Evolutionary conservation across 176 grass and related monocot genomes (phyloP).

Genomic region (Oryza australiensis): DNA sequence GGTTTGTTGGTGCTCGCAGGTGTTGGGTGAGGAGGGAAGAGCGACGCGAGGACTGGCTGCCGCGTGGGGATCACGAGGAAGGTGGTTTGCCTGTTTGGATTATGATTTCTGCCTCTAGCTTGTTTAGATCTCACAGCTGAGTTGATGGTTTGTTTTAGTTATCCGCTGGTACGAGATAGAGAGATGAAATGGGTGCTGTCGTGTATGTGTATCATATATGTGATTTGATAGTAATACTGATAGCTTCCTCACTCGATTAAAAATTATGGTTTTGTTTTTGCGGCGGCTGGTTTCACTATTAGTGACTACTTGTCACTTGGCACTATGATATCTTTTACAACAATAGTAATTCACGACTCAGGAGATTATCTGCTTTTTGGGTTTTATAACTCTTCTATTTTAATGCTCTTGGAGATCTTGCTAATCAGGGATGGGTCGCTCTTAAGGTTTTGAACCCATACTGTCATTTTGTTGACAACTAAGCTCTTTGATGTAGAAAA

Average conservation of each 20-base stretch:
- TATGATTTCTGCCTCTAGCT: neutral
- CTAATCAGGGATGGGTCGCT: neutral
- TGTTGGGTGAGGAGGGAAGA: constrained; percentile 21
- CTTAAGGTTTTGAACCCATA: neutral
- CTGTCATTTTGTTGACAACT: neutral
- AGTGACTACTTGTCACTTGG: neutral
- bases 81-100: constrained; percentile 23
- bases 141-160: neutral
- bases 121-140: neutral
- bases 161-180: neutral
- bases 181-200: neutral
- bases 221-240: neutral
- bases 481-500: neutral
- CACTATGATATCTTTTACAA: neutral
- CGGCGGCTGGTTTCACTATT: neutral
- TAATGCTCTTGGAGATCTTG: neutral
- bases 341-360: neutral
- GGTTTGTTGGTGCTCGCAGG: constrained; percentile 13
- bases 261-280: neutral
- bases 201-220: neutral
- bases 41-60: constrained; percentile 1
- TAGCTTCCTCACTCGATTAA: neutral
- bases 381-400: neutral
- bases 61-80: constrained; percentile 47
- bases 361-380: neutral